These are phyloP conservation scores for Leucosporidium yakuticum DNA, from an alignment of 768 basidiomycete species.

Conservation along the genomic window DNA sequence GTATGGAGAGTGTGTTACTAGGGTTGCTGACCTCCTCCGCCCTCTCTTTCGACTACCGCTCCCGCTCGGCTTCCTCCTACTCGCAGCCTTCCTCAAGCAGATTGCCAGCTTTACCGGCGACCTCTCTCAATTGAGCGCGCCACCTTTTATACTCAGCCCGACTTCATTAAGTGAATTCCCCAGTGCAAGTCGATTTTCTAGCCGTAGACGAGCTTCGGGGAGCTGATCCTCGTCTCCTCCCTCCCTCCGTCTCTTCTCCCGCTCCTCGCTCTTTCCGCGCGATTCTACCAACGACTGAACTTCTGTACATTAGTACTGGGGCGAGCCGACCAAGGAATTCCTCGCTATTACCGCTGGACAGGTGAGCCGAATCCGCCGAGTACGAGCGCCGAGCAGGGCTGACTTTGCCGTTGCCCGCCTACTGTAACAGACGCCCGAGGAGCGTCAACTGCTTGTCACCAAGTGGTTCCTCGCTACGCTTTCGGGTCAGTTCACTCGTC, in stretches of 20 bases:
- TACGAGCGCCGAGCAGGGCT: slow-evolving; percentile 51
- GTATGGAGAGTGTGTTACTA: no score
- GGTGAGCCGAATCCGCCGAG: no score
- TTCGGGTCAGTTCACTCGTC: slow-evolving; percentile 62
- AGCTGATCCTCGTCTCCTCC: background rate
- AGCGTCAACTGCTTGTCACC: slow-evolving; percentile 70
- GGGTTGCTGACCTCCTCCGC: no score
- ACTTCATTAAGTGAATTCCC: background rate
- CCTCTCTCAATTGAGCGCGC: slow-evolving; percentile 46
- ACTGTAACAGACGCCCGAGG: slow-evolving; percentile 54
- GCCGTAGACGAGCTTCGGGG: slow-evolving; percentile 49
- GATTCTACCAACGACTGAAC: slow-evolving; percentile 21
- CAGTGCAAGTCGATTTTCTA: slow-evolving; percentile 48
- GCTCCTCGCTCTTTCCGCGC: background rate
- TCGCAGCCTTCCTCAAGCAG: slow-evolving; percentile 29
- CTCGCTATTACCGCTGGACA: slow-evolving; percentile 56
- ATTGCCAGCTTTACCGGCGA: slow-evolving; percentile 36
- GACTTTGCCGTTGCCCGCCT: no score
- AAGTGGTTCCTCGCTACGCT: slow-evolving; percentile 96
- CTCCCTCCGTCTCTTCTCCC: background rate
- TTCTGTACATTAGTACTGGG: slow-evolving; percentile 62
- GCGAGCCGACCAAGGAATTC: slow-evolving; percentile 85
- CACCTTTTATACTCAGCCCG: slow-evolving; percentile 61
- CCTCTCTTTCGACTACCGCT: background rate
- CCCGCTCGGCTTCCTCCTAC: background rate